A percentile compares a stretch with the other conserved stretches of the same genome.
These are phyloP conservation scores for Linnemannia zychae DNA, from an alignment of 192 early-diverging fungal genomes.

Conservation along the genomic window DNA sequence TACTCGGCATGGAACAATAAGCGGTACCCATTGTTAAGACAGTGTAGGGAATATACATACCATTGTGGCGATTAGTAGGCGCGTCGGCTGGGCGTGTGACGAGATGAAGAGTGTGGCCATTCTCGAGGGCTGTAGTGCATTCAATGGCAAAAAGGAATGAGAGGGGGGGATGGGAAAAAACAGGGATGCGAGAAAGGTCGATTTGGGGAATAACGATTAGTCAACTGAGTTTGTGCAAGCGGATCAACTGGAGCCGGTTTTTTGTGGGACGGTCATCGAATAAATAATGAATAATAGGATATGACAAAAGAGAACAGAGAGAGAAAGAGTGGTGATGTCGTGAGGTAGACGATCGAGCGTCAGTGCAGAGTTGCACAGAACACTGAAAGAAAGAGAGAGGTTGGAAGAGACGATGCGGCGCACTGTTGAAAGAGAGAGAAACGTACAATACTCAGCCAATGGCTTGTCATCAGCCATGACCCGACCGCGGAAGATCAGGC, in stretches of 20 bases:
- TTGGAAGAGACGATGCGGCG: neutral
- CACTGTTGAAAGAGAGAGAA: neutral
- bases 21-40: neutral
- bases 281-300: slow-evolving; percentile 50
- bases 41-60: slow-evolving; percentile 35
- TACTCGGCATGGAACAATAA: neutral
- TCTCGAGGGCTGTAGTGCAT: slow-evolving; percentile 51
- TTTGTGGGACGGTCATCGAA: neutral
- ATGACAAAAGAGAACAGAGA: slow-evolving; percentile 13
- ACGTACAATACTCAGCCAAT: slow-evolving; percentile 61
- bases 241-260: slow-evolving; percentile 27
- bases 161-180: neutral
- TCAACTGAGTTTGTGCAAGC: slow-evolving; percentile 20
- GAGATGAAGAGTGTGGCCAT: slow-evolving; percentile 66
- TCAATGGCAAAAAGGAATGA: neutral
- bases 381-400: neutral
- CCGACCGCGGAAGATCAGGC: slow-evolving; percentile 65
- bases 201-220: slow-evolving; percentile 28
- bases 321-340: neutral
- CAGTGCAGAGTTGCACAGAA: slow-evolving; percentile 8
- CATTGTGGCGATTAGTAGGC: slow-evolving; percentile 60
- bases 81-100: slow-evolving; percentile 64
- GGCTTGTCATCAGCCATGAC: slow-evolving; percentile 61
- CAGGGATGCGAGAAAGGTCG: neutral
- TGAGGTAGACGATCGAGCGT: neutral